phyloP scores from a whole-genome alignment of 2,329 filamentous ascomycete genomes.

The Ophiocordyceps unilateralis region DNA sequence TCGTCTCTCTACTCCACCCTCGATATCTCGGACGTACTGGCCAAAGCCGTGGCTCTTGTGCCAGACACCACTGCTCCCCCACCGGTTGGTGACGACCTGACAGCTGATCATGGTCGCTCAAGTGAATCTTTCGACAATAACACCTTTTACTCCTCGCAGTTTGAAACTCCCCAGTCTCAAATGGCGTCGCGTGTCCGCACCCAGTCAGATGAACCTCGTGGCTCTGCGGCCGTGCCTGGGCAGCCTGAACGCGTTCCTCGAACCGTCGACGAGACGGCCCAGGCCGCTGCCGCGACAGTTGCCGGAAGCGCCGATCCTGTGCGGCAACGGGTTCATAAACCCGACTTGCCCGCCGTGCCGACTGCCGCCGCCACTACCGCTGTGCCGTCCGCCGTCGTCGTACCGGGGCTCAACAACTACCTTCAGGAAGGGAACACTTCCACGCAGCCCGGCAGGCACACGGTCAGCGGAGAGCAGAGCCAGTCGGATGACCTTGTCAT shows the following conservation, averaged over 20 bases:
- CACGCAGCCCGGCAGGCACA: conserved; percentile 10
- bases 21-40: conserved; percentile 56
- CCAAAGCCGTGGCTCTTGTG: conserved; percentile 53
- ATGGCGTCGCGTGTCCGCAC: conserved; percentile 31
- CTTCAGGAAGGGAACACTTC: conserved; percentile 4
- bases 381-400: conserved; percentile 3
- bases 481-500: conserved; percentile 22
- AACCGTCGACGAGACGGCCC: neutral
- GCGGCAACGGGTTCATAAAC: conserved; percentile 3
- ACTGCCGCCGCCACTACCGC: conserved; percentile 2
- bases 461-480: conserved; percentile 22
- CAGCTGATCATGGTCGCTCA: conserved; percentile 40
- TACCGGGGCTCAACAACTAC: conserved; percentile 16
- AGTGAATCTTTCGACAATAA: conserved; percentile 84
- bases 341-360: conserved; percentile 1
- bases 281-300: neutral
- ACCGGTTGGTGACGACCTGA: conserved; percentile 34
- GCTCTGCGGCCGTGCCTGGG: conserved; percentile 2
- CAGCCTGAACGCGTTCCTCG: neutral
- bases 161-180: conserved; percentile 53
- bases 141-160: conserved; percentile 89
- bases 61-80: conserved; percentile 47
- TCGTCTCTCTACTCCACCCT: conserved; percentile 44
- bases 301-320: neutral
- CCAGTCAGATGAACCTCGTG: conserved; percentile 16